Evolutionary conservation across 1,284 basidiomycete genomes (phyloP).

Genomic region (Wallemia ichthyophaga): DNA sequence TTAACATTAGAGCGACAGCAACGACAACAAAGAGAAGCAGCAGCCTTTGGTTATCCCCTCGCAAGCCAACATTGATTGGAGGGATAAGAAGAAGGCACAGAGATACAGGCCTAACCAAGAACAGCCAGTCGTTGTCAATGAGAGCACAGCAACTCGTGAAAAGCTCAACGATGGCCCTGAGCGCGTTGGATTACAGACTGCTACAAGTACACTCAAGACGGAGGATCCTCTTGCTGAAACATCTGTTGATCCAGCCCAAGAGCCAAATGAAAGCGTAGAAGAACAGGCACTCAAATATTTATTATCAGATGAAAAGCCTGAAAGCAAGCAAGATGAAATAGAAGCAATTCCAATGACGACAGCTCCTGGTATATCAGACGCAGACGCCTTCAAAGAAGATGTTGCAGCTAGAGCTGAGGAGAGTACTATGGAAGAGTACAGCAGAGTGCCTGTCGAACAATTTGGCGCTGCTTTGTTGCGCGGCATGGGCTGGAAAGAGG

Average conservation of each 20-base stretch:
- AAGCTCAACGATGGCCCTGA: conserved; percentile 21
- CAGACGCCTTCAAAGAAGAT: conserved; percentile 51
- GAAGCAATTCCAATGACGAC: conserved; percentile 26
- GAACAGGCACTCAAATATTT: conserved; percentile 39
- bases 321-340: conserved; percentile 19
- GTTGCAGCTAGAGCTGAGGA: conserved; percentile 40
- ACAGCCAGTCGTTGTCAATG: conserved; percentile 24
- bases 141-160: conserved; percentile 12
- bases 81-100: conserved; percentile 18
- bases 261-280: conserved; percentile 19
- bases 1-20: conserved; percentile 19
- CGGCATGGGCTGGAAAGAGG: conserved; percentile 90
- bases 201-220: background rate
- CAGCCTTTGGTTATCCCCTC: conserved; percentile 55
- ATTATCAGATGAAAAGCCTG: conserved; percentile 13
- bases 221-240: background rate
- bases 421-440: conserved; percentile 58
- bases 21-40: conserved; percentile 17
- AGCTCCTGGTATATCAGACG: conserved; percentile 26
- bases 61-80: conserved; percentile 60
- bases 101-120: conserved; percentile 7
- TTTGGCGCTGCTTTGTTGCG: conserved; percentile 79
- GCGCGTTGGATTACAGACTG: background rate
- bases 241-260: background rate
- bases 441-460: conserved; percentile 60